Base-by-base conservation (phyloP, 2,329 filamentous ascomycete genomes). In the Cadophora sp. region DNA sequence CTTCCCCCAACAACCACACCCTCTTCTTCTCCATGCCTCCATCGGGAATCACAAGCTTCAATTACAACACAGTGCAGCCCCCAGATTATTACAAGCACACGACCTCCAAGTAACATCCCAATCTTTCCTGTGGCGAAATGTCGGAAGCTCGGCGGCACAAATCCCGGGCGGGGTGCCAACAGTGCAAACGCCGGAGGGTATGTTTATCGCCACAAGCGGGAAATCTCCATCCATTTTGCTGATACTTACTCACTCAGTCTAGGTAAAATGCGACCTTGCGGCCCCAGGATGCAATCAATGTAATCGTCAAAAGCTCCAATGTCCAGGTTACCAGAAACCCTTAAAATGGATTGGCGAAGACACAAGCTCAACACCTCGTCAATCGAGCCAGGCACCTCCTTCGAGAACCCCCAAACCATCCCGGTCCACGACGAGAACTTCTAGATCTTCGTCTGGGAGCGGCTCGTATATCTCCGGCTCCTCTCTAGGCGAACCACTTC, bases 261-360 rank as follows among this genome's bases (percentile, higher is more conserved):
- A 58, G 53, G 36, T 41, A n/a, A 58, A 58, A 41, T 58, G 20
- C 20, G 53, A 41, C 14, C 20, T 41, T n/a, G n/a, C 33, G 3
- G 13, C 24, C 1, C 53, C 53, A 3, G 13, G 11, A 13, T 58
- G 53, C 22, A n/a, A 43, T 2, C 53, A 58, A 41, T 58, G 53
- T 33, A n/a, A n/a, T 41, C 53, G 53, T 39, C 53, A 58, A 22
- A 58, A 58, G 16, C 33, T 58, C 11, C 33, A 24, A 41, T 41
- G 53, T 24, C 53, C 53, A 43, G 53, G 33, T n/a, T 58, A 58
- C n/a, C 53, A 58, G 14, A 58, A 58, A n/a, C n/a, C n/a, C 41
- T n/a, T 58, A 11, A 58, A 24, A 22, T 58, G 53, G 53, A 11
- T 58, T 36, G 33, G 53, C 11, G 20, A 24, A 16, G 36, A 41